These are phyloP conservation scores for Rhizophagus clarus DNA, from an alignment of 192 early-diverging fungal species.

Conservation along the genomic window DNA sequence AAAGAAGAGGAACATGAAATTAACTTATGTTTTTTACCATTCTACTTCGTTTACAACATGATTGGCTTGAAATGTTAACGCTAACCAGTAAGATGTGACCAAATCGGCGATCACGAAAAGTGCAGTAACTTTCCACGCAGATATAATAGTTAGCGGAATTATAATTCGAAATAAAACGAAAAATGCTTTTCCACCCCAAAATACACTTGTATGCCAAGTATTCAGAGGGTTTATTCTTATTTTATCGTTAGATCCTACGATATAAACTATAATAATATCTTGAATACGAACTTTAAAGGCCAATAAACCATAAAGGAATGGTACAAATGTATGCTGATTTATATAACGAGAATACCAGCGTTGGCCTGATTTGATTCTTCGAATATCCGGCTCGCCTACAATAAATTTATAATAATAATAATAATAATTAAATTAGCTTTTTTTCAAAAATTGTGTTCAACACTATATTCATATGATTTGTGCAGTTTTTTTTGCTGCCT, in stretches of 20 bases:
- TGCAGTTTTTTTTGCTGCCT: neutral
- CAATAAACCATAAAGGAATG: conserved; percentile 53
- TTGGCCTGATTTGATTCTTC: conserved; percentile 55
- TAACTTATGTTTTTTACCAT: conserved; percentile 36
- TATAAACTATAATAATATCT: conserved; percentile 54
- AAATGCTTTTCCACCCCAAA: conserved; percentile 62
- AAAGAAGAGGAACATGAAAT: neutral
- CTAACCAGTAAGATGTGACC: conserved; percentile 53
- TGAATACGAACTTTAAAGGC: conserved; percentile 55
- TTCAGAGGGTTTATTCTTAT: conserved; percentile 53
- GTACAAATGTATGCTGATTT: conserved; percentile 54
- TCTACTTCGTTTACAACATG: conserved; percentile 59
- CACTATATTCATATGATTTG: too few relatives aligned
- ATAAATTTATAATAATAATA: neutral
- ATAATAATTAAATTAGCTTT: too few relatives aligned
- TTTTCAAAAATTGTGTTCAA: too few relatives aligned
- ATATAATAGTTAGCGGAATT: conserved; percentile 43
- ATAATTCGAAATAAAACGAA: conserved; percentile 53
- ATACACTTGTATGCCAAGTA: conserved; percentile 49
- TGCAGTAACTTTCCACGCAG: conserved; percentile 38
- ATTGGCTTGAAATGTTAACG: conserved; percentile 62
- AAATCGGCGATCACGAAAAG: conserved; percentile 52
- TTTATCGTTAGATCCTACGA: conserved; percentile 49
- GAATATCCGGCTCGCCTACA: conserved; percentile 48
- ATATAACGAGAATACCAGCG: conserved; percentile 53